These are phyloP conservation scores for Paragyromitra xinjiangensis DNA, from an alignment of 495 filamentous ascomycete species.

Conservation along the genomic window DNA sequence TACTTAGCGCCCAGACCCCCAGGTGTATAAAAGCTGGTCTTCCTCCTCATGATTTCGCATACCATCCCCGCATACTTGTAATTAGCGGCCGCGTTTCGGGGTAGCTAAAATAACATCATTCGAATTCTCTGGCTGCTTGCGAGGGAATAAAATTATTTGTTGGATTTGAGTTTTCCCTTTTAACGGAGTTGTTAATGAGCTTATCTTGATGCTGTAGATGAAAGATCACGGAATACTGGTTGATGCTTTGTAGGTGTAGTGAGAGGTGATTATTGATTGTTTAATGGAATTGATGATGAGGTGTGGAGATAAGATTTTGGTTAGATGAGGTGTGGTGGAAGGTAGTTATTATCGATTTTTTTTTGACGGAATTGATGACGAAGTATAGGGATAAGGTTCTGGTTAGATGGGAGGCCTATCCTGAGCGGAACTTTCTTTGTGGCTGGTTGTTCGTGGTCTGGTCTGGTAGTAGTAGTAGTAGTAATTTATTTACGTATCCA, in stretches of 20 bases:
- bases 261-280: neutral
- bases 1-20: no score
- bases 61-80: neutral
- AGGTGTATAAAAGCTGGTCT: no score
- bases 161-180: neutral
- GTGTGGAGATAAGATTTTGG: neutral
- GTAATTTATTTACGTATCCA: no score
- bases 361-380: neutral
- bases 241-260: neutral
- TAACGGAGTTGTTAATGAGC: neutral
- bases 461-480: neutral
- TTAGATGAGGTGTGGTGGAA: neutral
- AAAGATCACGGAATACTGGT: neutral
- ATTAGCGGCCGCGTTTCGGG: neutral
- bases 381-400: neutral
- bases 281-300: neutral
- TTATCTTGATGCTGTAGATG: neutral
- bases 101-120: constrained; percentile 5
- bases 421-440: neutral
- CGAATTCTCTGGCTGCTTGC: constrained; percentile 23
- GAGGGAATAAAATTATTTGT: constrained; percentile 15
- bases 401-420: neutral
- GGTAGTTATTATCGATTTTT: no score
- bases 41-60: no score
- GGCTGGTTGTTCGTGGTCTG: neutral